Evolutionary conservation across 768 basidiomycete genomes (phyloP).

Genomic region (Kwoniella sp.): DNA sequence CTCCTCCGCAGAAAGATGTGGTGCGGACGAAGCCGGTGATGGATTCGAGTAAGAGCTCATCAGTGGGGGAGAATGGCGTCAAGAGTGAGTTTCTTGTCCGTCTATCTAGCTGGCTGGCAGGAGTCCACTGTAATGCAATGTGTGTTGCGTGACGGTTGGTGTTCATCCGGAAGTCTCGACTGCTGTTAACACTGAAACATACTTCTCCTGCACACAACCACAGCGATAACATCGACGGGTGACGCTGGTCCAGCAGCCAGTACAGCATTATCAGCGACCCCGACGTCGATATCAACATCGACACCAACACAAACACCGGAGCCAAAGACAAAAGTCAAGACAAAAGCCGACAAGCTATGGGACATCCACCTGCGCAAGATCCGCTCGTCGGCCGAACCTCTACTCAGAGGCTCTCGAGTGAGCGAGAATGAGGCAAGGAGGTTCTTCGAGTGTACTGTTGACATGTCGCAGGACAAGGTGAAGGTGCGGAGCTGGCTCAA

Average conservation of each 20-base stretch:
- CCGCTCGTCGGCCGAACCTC: conserved; percentile 24
- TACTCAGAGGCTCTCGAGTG: conserved; percentile 4
- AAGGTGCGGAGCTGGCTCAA: conserved; percentile 20
- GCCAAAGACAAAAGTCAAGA: conserved; percentile 27
- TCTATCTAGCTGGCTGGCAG: no score
- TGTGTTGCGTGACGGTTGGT: no score
- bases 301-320: not conserved
- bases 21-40: not conserved
- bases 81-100: no score
- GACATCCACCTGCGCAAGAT: conserved; percentile 45
- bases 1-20: conserved; percentile 33
- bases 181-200: no score
- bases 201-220: no score
- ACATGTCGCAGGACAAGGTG: not conserved
- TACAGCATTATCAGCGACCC: no score
- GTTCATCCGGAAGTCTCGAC: no score
- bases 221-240: no score
- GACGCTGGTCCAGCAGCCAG: not conserved
- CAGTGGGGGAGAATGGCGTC: not conserved
- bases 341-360: conserved; percentile 40
- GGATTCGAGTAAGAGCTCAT: not conserved
- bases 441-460: conserved; percentile 43
- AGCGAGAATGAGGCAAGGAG: conserved; percentile 18
- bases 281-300: not conserved
- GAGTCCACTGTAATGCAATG: no score